Evolutionary conservation across 306 rosid genomes (phyloP).

Genomic region (Acacia crassicarpa): DNA sequence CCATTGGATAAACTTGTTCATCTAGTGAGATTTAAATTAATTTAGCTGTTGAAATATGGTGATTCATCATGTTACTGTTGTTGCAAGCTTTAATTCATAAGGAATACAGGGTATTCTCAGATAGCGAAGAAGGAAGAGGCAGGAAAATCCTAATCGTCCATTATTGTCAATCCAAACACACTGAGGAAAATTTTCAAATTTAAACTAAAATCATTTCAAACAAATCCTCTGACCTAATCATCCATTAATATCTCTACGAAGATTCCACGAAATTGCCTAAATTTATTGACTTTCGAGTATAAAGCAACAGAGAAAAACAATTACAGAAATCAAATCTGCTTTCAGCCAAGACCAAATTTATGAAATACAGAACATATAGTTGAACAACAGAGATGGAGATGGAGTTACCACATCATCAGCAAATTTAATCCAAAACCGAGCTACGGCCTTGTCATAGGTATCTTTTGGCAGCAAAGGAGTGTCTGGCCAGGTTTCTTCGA

Average conservation of each 20-base stretch:
- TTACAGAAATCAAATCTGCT: not conserved
- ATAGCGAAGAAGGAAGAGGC: not conserved
- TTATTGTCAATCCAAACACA: not conserved
- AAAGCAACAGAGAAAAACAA: not conserved
- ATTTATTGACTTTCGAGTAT: no score
- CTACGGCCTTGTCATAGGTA: slow-evolving; percentile 41
- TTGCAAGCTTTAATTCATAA: not conserved
- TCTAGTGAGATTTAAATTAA: not conserved
- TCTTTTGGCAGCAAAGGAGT: slow-evolving; percentile 47
- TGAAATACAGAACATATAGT: not conserved
- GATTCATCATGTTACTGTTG: not conserved
- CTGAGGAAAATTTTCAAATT: not conserved
- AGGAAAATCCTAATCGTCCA: not conserved
- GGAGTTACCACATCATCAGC: slow-evolving; percentile 45
- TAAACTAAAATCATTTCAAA: not conserved
- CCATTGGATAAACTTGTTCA: not conserved
- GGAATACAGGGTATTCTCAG: not conserved
- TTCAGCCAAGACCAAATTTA: not conserved
- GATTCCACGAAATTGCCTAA: not conserved
- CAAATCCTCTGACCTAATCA: not conserved
- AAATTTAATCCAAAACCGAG: slow-evolving; percentile 54
- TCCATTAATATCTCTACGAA: not conserved
- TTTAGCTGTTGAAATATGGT: not conserved
- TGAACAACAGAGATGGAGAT: not conserved
- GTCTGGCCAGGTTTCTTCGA: slow-evolving; percentile 54